Evolutionary conservation across 129 eudicot species (phyloP).

Genomic region (Dittrichia graveolens): DNA sequence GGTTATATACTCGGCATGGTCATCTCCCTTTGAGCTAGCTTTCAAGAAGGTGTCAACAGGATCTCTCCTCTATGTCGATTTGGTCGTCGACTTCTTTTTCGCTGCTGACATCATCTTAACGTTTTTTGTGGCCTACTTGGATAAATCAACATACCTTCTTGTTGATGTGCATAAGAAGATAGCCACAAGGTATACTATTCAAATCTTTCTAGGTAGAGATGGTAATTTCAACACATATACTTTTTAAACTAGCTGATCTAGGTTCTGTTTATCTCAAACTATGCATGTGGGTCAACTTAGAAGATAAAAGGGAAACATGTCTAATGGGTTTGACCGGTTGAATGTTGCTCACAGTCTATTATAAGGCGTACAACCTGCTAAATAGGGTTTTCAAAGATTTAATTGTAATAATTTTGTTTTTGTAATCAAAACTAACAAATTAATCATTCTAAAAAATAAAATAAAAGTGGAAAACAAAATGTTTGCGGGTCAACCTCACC

Average conservation of each 20-base stretch:
- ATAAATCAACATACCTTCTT: slow-evolving; percentile 74
- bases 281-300: not conserved
- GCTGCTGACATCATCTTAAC: slow-evolving; percentile 64
- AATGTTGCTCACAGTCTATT: not conserved
- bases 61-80: slow-evolving; percentile 60
- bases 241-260: not conserved
- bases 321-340: not conserved
- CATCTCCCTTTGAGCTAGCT: slow-evolving; percentile 88
- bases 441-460: too few species aligned
- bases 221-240: not conserved
- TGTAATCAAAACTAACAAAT: too few species aligned
- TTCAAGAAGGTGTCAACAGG: slow-evolving; percentile 64
- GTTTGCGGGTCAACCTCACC: too few species aligned
- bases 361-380: not conserved
- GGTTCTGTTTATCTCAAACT: not conserved
- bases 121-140: slow-evolving; percentile 81
- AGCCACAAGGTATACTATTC: slow-evolving; percentile 48
- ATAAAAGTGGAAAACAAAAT: too few species aligned
- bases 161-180: slow-evolving; percentile 74
- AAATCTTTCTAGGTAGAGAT: not conserved
- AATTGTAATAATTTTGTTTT: too few species aligned
- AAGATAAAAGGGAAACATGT: not conserved
- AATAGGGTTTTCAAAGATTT: not conserved
- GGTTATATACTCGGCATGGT: slow-evolving; percentile 88
- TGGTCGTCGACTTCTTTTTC: slow-evolving; percentile 70